These are phyloP conservation scores for Pestalotiopsis sp. DNA, from an alignment of 2,329 filamentous ascomycete genomes.

Conservation along the genomic window DNA sequence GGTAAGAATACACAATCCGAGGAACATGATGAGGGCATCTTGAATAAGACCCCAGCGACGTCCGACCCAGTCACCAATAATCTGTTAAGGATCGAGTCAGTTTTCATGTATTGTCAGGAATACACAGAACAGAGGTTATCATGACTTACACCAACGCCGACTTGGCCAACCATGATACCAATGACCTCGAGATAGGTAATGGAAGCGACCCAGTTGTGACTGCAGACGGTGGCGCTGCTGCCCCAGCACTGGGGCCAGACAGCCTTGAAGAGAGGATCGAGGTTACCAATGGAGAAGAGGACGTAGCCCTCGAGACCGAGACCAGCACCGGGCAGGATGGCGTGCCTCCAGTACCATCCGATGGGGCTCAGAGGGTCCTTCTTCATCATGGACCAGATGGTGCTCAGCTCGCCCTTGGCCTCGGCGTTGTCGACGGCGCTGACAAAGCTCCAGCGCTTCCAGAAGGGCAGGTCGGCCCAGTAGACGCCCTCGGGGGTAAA, in stretches of 20 bases:
- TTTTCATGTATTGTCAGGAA: constrained; percentile 3
- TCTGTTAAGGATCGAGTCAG: constrained; percentile 32
- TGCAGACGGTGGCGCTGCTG: constrained; percentile 61
- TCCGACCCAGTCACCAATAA: constrained; percentile 74
- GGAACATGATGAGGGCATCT: constrained; percentile 91
- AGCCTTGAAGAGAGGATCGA: constrained; percentile 77
- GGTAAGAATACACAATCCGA: constrained; percentile 89
- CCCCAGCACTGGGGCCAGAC: constrained; percentile 83
- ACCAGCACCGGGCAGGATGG: constrained; percentile 89
- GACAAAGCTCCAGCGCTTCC: constrained; percentile 75
- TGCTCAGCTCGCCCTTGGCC: constrained; percentile 65
- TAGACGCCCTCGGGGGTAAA: constrained; percentile 83
- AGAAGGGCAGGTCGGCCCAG: constrained; percentile 84
- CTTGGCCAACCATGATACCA: constrained; percentile 94
- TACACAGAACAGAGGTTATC: not conserved
- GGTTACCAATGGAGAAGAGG: constrained; percentile 93
- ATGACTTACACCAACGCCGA: constrained; percentile 73
- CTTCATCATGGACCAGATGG: constrained; percentile 81
- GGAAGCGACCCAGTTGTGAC: constrained; percentile 77
- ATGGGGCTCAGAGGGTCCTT: constrained; percentile 82
- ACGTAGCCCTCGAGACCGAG: constrained; percentile 94
- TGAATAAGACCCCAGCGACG: constrained; percentile 95
- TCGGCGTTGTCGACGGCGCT: constrained; percentile 72
- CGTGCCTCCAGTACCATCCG: constrained; percentile 86
- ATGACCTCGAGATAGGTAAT: constrained; percentile 91